These are phyloP conservation scores for Ogataea saltuana DNA, from an alignment of 805 yeast genomes.

Conservation along the genomic window DNA sequence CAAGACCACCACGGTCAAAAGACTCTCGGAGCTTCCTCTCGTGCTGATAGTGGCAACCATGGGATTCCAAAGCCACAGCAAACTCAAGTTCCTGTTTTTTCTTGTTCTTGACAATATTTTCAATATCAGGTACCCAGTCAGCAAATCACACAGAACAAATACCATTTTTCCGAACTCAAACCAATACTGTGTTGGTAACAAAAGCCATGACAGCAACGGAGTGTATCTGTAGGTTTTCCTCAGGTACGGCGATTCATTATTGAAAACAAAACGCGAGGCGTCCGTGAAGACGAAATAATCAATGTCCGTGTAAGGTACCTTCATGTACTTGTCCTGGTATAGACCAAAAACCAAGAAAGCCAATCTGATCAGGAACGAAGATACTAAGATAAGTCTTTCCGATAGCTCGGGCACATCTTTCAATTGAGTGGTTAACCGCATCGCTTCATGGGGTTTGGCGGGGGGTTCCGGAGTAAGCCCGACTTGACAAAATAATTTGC, in stretches of 20 bases:
- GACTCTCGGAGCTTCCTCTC: slow-evolving; percentile 90
- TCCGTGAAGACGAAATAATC: slow-evolving; percentile 94
- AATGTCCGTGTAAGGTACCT: slow-evolving; percentile 87
- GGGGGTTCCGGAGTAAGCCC: no score
- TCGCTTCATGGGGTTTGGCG: slow-evolving; percentile 2
- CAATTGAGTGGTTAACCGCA: slow-evolving; percentile 13
- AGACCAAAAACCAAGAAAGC: slow-evolving; percentile 76
- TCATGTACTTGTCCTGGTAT: slow-evolving; percentile 80
- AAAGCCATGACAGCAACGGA: slow-evolving; percentile 82
- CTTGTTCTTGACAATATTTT: slow-evolving; percentile 36
- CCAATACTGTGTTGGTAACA: slow-evolving; percentile 65
- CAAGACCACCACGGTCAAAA: slow-evolving; percentile 77
- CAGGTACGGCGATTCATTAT: slow-evolving; percentile 65
- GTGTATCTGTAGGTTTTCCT: slow-evolving; percentile 94
- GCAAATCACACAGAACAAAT: slow-evolving; percentile 74
- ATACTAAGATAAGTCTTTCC: slow-evolving; percentile 15
- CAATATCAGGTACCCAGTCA: slow-evolving; percentile 71
- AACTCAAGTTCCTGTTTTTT: slow-evolving; percentile 18
- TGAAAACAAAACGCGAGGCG: slow-evolving; percentile 72
- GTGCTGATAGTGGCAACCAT: slow-evolving; percentile 93
- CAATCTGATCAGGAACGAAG: slow-evolving; percentile 44
- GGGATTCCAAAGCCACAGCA: slow-evolving; percentile 87
- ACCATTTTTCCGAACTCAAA: slow-evolving; percentile 76
- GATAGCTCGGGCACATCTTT: slow-evolving; percentile 13
- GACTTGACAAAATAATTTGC: no score